Evolutionary conservation across 2,329 filamentous ascomycete species (phyloP), one percentile per base, ranked within the genome.

Genomic region (Alternaria panax): DNA sequence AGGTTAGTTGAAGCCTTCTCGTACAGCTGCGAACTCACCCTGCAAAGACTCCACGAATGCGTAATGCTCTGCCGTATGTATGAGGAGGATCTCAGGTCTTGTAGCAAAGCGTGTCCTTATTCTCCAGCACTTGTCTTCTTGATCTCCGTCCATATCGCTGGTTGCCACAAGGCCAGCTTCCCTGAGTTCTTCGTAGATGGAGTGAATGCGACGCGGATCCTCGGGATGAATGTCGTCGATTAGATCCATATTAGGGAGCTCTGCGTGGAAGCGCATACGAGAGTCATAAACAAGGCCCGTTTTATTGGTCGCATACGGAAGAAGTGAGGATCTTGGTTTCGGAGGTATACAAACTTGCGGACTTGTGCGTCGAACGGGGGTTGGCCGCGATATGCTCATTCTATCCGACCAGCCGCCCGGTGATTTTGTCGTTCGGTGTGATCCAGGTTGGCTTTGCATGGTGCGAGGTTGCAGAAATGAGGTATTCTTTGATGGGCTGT

Each of bases 221-320:
- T 99, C 95, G 0, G 95, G 95, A 72, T 99, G 95, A 22, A 96
- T 90, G 22, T 94, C 90, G 47, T 88, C 86, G 1, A 85, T 75
- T 0, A 71, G 63, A 54, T 66, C 67, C 28, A 69, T 60, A 18
- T 81, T 78, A 4, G 82, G 80, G 3, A 84, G 81, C 74, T 97
- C 96, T 54, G 93, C 91, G 76, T 99, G 95, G 61, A 96, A 90
- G 61, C 95, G 92, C 95, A 99, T 99, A 30, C 94, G 88, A 57
- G 92, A 89, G 80, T 99, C 95, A 75, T 98, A 99, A 66, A 84
- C 81, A 2, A 84, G 72, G 0, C 82, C 82, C 8, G 82, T 82
- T 60, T 67, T 76, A 27, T 65, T 69, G 3, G 74, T 71, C 24
- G 72, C 66, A 46, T 75, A 73, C 6, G 71, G 70, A 2, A 78